phyloP scores from a whole-genome alignment of 805 yeast species.

The Sungouiella thailandica region DNA sequence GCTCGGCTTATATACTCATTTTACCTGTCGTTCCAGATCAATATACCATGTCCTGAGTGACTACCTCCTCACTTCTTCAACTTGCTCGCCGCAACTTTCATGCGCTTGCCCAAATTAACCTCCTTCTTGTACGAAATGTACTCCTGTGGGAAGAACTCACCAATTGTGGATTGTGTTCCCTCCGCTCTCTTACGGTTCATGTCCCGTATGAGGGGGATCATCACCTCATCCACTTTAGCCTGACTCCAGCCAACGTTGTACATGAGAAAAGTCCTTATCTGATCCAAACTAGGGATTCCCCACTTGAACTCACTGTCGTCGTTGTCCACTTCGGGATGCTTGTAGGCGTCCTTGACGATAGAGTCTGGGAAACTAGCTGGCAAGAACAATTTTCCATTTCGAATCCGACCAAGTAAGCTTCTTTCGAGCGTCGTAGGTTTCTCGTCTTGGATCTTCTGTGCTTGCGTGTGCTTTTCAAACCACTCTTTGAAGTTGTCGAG shows the following conservation, averaged over 20 bases:
- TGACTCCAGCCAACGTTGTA: constrained; percentile 75
- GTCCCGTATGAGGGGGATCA: constrained; percentile 80
- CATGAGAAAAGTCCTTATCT: constrained; percentile 64
- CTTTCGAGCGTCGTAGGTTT: constrained; percentile 47
- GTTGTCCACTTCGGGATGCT: constrained; percentile 75
- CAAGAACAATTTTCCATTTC: constrained; percentile 47
- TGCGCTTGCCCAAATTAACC: constrained; percentile 52
- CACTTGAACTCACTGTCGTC: constrained; percentile 77
- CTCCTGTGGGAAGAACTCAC: constrained; percentile 66
- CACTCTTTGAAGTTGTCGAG: constrained; percentile 39
- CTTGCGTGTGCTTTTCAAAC: constrained; percentile 52
- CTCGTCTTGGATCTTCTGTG: constrained; percentile 31
- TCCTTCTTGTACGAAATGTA: constrained; percentile 43
- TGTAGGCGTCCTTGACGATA: constrained; percentile 68
- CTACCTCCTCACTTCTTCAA: constrained; percentile 27
- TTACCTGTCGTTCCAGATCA: too few species aligned
- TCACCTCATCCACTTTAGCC: constrained; percentile 69
- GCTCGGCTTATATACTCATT: too few species aligned
- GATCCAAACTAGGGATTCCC: constrained; percentile 87
- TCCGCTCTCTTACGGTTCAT: constrained; percentile 58
- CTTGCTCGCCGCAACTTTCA: constrained; percentile 53
- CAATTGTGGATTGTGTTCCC: constrained; percentile 55
- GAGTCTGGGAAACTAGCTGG: constrained; percentile 66
- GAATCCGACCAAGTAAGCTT: constrained; percentile 53
- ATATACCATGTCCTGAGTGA: too few species aligned